These are phyloP conservation scores for Ophiosphaerella herpotricha DNA, from an alignment of 2,329 filamentous ascomycete genomes.

Conservation along the genomic window DNA sequence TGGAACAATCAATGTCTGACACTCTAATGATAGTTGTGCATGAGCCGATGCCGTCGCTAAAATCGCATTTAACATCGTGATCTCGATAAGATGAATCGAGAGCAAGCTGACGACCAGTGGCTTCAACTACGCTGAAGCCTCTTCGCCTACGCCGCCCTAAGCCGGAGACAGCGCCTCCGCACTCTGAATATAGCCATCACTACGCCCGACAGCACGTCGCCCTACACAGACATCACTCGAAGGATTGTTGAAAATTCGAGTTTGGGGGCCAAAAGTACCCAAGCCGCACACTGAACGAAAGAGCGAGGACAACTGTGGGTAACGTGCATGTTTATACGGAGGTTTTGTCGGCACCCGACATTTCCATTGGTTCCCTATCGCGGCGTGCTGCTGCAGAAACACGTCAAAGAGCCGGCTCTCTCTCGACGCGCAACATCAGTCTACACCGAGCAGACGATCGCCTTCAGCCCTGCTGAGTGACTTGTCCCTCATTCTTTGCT, in stretches of 20 bases:
- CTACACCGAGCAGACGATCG: constrained; percentile 34
- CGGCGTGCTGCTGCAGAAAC: constrained; percentile 38
- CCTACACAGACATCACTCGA: constrained; percentile 15
- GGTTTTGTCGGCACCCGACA: constrained; percentile 33
- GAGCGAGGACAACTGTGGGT: constrained; percentile 34
- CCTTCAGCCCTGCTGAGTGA: constrained; percentile 34
- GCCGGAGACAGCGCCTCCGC: constrained; percentile 15
- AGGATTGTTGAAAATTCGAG: constrained; percentile 12
- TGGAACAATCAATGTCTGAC: constrained; percentile 22
- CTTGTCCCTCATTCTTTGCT: constrained; percentile 12
- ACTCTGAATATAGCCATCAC: constrained; percentile 9
- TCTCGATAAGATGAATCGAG: constrained; percentile 1
- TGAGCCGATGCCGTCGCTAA: constrained; percentile 18
- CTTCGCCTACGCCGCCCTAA: constrained; percentile 1
- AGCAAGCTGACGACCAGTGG: constrained; percentile 1
- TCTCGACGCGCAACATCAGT: constrained; percentile 29
- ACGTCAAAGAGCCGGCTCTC: constrained; percentile 41
- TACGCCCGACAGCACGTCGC: constrained; percentile 11
- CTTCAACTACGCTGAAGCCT: neutral
- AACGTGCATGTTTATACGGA: constrained; percentile 38
- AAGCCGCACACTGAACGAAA: constrained; percentile 25
- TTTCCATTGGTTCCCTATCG: constrained; percentile 41
- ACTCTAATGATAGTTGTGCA: constrained; percentile 15
- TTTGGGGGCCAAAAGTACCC: constrained; percentile 38
- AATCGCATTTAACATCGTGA: constrained; percentile 5